These are phyloP conservation scores for Chlorella variabilis DNA, from an alignment of 163 green algal genomes.

Conservation along the genomic window DNA sequence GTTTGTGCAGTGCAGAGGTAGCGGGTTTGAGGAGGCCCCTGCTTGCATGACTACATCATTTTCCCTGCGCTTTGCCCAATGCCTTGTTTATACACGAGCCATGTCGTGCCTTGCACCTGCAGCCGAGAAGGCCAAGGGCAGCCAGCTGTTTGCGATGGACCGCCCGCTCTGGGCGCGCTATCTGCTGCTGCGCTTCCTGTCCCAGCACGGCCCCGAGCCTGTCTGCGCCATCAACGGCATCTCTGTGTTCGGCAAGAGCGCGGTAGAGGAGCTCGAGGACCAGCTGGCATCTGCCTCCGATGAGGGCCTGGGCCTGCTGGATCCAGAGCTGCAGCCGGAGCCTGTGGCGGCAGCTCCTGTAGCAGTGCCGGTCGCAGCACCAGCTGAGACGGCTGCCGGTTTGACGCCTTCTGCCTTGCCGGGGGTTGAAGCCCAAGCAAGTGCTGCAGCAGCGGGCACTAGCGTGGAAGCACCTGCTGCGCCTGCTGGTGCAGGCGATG, in stretches of 20 bases:
- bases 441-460: too few relatives aligned
- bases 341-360: background rate
- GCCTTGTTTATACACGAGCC: too few relatives aligned
- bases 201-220: constrained; percentile 78
- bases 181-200: constrained; percentile 70
- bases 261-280: constrained; percentile 82
- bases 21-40: background rate
- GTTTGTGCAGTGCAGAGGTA: background rate
- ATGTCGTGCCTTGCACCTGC: background rate
- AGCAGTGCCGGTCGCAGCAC: background rate
- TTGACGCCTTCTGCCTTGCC: too few relatives aligned
- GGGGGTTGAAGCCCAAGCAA: too few relatives aligned
- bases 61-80: background rate
- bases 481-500: background rate
- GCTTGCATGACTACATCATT: too few relatives aligned
- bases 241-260: constrained; percentile 55
- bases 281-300: constrained; percentile 54
- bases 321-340: background rate
- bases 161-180: constrained; percentile 63
- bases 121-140: constrained; percentile 51
- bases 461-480: background rate
- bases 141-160: constrained; percentile 71
- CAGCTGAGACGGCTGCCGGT: too few relatives aligned
- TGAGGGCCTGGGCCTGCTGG: background rate
- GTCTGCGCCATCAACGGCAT: constrained; percentile 89